Evolutionary conservation across 129 eudicot genomes (phyloP).

Genomic region (Flaveria linearis): DNA sequence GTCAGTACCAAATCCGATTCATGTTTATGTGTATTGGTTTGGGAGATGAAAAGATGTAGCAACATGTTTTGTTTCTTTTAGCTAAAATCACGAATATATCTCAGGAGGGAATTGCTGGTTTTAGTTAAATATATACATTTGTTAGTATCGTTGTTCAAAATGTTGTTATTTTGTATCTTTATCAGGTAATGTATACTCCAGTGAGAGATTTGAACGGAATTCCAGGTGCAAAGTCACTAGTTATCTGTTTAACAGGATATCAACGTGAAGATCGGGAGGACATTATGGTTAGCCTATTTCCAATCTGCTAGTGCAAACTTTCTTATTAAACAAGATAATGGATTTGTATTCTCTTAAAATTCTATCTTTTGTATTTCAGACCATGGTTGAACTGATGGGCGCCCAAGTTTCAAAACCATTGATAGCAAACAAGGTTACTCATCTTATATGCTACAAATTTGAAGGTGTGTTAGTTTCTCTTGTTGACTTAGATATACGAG

Average conservation of each 20-base stretch:
- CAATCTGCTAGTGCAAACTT: slow-evolving; percentile 10
- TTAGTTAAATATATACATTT: background rate
- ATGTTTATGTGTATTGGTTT: background rate
- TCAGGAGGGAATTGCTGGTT: background rate
- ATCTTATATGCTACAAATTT: slow-evolving; percentile 93
- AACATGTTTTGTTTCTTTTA: background rate
- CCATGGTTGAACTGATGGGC: slow-evolving; percentile 86
- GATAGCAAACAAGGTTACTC: slow-evolving; percentile 81
- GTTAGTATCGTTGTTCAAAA: background rate
- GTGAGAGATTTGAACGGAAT: slow-evolving; percentile 68
- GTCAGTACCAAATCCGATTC: slow-evolving; percentile 42
- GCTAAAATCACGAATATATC: background rate
- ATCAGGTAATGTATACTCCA: slow-evolving; percentile 76
- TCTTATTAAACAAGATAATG: background rate
- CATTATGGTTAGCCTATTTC: slow-evolving; percentile 66
- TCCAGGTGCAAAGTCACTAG: slow-evolving; percentile 70
- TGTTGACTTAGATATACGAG: background rate
- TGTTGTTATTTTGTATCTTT: background rate
- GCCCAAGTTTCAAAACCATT: slow-evolving; percentile 83
- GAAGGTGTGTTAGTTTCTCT: slow-evolving; percentile 55
- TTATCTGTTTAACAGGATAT: slow-evolving; percentile 89
- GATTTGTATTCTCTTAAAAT: slow-evolving; percentile 21
- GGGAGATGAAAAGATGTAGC: background rate
- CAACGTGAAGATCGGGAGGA: slow-evolving; percentile 78
- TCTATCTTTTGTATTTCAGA: slow-evolving; percentile 39